Conservation (phyloP, 2,329 filamentous ascomycete genomes). For the Onygenales sp. region DNA sequence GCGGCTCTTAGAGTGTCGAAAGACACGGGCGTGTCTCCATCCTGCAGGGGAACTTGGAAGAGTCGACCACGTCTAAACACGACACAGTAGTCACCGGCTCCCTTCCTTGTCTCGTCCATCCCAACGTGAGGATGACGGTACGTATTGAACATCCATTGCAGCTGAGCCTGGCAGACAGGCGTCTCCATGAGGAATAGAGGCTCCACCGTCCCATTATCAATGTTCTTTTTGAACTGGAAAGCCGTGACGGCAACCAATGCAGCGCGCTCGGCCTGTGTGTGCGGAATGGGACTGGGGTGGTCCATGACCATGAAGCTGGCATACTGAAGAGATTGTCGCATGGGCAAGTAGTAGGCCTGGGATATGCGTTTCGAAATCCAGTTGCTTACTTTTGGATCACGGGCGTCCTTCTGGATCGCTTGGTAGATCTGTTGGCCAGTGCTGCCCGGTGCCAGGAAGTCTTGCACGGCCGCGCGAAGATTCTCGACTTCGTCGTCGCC, state of each 20-base stretch:
- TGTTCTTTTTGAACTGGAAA: conserved; percentile 2
- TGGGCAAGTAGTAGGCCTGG: not conserved
- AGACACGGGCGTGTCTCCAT: not conserved
- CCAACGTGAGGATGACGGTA: not conserved
- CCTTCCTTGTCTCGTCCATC: conserved; percentile 1
- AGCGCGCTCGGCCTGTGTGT: conserved; percentile 1
- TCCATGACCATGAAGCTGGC: not conserved
- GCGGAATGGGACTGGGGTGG: not conserved
- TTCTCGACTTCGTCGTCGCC: not conserved
- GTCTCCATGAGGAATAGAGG: not conserved
- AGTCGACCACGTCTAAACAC: conserved; percentile 3
- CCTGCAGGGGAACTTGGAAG: not conserved
- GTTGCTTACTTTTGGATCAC: conserved; percentile 2
- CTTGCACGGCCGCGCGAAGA: not conserved
- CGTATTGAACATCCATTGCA: conserved; percentile 3
- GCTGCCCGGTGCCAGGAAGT: not conserved
- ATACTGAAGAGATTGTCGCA: not conserved
- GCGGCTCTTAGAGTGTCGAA: not conserved
- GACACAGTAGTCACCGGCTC: conserved; percentile 2
- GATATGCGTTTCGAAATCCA: not conserved
- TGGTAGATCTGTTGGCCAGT: not conserved
- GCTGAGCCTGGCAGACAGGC: not conserved
- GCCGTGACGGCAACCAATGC: not conserved
- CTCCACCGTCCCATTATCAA: not conserved
- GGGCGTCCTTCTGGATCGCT: not conserved